phyloP scores from a whole-genome alignment of 2,329 filamentous ascomycete species.

The Diaporthe sp. region DNA sequence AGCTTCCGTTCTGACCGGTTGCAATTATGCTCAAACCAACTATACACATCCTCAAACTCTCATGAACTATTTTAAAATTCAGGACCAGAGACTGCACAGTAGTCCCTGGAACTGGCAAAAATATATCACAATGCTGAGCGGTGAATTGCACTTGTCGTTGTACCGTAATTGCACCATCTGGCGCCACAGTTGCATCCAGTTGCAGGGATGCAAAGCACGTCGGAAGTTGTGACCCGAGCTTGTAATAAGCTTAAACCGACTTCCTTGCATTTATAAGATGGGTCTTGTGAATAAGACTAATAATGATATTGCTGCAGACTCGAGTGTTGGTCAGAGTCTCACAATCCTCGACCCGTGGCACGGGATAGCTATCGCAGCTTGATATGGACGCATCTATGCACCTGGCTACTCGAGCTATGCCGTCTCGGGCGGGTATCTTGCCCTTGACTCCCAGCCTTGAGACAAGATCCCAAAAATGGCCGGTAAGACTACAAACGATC shows the following conservation, averaged over 20 bases:
- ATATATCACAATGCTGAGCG: background rate
- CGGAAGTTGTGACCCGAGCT: constrained; percentile 10
- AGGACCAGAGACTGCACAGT: too few relatives aligned
- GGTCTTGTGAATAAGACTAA: background rate
- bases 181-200: constrained; percentile 6
- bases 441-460: background rate
- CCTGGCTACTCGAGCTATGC: background rate
- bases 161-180: background rate
- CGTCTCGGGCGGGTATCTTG: background rate
- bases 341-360: background rate
- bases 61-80: background rate
- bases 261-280: background rate
- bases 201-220: constrained; percentile 25
- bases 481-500: background rate
- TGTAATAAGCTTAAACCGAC: constrained; percentile 18
- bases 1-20: background rate
- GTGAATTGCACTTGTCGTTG: too few relatives aligned
- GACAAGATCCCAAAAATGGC: background rate
- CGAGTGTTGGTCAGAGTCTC: background rate
- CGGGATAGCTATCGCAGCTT: background rate
- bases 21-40: background rate
- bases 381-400: too few relatives aligned
- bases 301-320: background rate
- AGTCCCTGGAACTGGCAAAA: background rate
- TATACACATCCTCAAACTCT: background rate